A percentile compares a stretch with the other conserved stretches of the same genome.
phyloP scores from a whole-genome alignment of 176 grass and related monocot species.

The Carex scoparia region DNA sequence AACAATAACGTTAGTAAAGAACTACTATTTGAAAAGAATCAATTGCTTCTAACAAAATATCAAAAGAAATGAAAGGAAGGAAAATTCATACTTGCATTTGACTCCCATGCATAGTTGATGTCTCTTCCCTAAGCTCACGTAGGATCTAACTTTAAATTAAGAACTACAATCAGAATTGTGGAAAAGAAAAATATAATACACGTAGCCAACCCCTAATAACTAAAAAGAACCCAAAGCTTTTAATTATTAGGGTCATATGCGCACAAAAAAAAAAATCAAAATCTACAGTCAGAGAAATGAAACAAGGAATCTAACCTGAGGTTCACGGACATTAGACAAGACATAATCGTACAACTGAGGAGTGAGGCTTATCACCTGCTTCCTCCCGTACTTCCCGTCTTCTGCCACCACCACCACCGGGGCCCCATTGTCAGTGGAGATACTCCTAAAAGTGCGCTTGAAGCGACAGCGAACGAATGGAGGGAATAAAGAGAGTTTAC shows the following conservation, averaged over 20 bases:
- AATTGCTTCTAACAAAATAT: not conserved
- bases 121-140: slow-evolving; percentile 76
- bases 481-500: not conserved
- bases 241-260: not conserved
- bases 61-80: not conserved
- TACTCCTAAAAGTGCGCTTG: not conserved
- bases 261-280: not conserved
- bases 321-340: slow-evolving; percentile 81
- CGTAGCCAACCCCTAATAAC: not conserved
- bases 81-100: slow-evolving; percentile 68
- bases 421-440: not conserved
- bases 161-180: not conserved
- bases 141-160: slow-evolving; percentile 44
- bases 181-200: not conserved
- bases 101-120: slow-evolving; percentile 68
- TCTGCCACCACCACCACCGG: slow-evolving; percentile 36
- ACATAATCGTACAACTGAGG: slow-evolving; percentile 67
- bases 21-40: not conserved
- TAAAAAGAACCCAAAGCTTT: not conserved
- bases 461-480: not conserved
- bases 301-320: slow-evolving; percentile 37
- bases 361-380: slow-evolving; percentile 62
- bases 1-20: not conserved
- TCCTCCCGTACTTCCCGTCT: slow-evolving; percentile 51
- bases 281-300: not conserved